phyloP scores from a whole-genome alignment of 2,329 filamentous ascomycete genomes.

The Neonectria ditissima region DNA sequence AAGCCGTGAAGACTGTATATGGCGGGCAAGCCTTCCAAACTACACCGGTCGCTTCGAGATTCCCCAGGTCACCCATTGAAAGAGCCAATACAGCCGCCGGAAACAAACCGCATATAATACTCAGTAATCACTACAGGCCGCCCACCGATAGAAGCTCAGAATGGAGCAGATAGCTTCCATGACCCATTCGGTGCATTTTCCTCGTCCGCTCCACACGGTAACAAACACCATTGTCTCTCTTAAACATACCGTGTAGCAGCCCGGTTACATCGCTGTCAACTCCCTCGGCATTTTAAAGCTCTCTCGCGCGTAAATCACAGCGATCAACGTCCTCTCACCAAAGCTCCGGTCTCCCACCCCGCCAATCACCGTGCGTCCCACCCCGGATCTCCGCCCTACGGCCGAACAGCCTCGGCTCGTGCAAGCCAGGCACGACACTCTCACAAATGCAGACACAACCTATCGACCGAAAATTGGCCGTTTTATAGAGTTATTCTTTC shows the following conservation, averaged over 20 bases:
- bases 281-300: background rate
- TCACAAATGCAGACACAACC: background rate
- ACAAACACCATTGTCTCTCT: background rate
- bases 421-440: slow-evolving; percentile 4
- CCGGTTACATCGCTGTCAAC: background rate
- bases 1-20: no score
- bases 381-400: slow-evolving; percentile 31
- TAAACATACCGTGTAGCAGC: background rate
- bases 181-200: background rate
- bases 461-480: background rate
- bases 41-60: no score
- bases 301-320: background rate
- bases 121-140: no score
- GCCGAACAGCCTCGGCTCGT: slow-evolving; percentile 41
- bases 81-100: no score
- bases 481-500: no score
- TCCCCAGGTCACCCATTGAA: no score
- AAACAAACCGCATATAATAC: no score
- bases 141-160: background rate
- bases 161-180: background rate
- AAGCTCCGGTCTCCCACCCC: background rate
- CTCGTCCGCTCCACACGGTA: background rate
- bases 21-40: no score
- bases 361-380: slow-evolving; percentile 3
- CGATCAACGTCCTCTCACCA: background rate